These are phyloP conservation scores for Pseudonitzschia multiseries DNA, from an alignment of 108 stramenopile genomes.

Conservation along the genomic window DNA sequence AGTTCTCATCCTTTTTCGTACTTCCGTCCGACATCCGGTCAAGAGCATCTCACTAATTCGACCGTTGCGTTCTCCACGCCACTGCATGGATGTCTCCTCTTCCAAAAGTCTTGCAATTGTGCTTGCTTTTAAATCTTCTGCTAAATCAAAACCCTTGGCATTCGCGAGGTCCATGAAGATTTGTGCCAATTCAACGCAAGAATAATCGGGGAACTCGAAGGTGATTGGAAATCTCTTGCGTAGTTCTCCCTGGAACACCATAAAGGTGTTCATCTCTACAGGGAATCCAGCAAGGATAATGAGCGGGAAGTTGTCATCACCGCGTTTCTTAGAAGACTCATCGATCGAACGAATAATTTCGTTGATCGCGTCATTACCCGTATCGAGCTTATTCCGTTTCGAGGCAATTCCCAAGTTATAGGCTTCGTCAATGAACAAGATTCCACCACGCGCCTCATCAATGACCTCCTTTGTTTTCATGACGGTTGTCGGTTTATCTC, in stretches of 20 bases:
- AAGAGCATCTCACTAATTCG: constrained; percentile 85
- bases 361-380: constrained; percentile 67
- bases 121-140: constrained; percentile 51
- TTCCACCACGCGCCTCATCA: constrained; percentile 85
- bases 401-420: constrained; percentile 86
- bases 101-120: constrained; percentile 64
- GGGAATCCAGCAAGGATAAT: constrained; percentile 87
- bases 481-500: constrained; percentile 71
- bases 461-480: constrained; percentile 86
- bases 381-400: constrained; percentile 65
- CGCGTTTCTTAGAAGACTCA: constrained; percentile 53
- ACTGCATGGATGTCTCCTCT: constrained; percentile 65
- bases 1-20: constrained; percentile 73
- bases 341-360: constrained; percentile 81
- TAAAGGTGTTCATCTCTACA: constrained; percentile 83
- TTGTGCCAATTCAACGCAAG: constrained; percentile 73
- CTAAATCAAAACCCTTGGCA: constrained; percentile 86
- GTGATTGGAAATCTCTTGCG: constrained; percentile 75
- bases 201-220: constrained; percentile 90
- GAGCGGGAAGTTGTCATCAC: constrained; percentile 55
- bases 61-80: constrained; percentile 87
- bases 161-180: constrained; percentile 80
- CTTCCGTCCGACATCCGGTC: constrained; percentile 78
- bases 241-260: constrained; percentile 66
- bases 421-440: constrained; percentile 91